Evolutionary conservation across 2,329 filamentous ascomycete species (phyloP).

Genomic region (Phialophora macrospora): DNA sequence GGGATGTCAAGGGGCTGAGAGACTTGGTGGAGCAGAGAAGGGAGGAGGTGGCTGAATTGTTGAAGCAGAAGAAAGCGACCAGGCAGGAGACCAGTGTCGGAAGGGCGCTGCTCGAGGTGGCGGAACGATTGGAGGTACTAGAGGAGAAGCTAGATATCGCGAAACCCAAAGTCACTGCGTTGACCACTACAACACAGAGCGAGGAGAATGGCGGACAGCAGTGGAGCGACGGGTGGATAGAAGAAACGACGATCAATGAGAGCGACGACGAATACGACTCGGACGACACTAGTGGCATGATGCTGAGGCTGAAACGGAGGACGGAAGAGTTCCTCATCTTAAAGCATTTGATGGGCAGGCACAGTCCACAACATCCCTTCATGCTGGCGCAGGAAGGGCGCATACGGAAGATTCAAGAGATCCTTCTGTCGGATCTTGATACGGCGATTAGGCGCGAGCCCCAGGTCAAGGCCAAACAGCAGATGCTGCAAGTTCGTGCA

Average conservation of each 20-base stretch:
- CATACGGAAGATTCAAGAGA: conserved; percentile 63
- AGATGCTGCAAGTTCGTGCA: conserved; percentile 31
- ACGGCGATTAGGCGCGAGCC: conserved; percentile 63
- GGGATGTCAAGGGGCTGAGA: conserved; percentile 78
- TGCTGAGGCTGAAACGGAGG: conserved; percentile 50
- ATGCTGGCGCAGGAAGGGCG: conserved; percentile 62
- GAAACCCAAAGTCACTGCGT: conserved; percentile 43
- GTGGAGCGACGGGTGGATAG: conserved; percentile 44
- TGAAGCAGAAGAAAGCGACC: conserved; percentile 63
- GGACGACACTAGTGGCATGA: conserved; percentile 42
- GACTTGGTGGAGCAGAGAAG: conserved; percentile 67
- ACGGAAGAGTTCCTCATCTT: conserved; percentile 64
- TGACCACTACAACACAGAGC: conserved; percentile 33
- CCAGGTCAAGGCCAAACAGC: conserved; percentile 43
- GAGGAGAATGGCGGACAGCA: conserved; percentile 43
- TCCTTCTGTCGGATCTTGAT: conserved; percentile 68
- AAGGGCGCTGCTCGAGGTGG: conserved; percentile 54
- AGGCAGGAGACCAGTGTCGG: conserved; percentile 64
- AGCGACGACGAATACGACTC: conserved; percentile 45
- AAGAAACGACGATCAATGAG: conserved; percentile 43
- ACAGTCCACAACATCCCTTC: conserved; percentile 67
- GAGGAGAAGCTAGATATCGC: conserved; percentile 72
- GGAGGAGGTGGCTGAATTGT: conserved; percentile 64
- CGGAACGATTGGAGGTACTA: conserved; percentile 61
- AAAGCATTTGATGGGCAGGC: conserved; percentile 54